Evolutionary conservation across 192 early-diverging fungal genomes (phyloP), one percentile per base, ranked within the genome.

Genomic region (Umbelopsis isabellina): DNA sequence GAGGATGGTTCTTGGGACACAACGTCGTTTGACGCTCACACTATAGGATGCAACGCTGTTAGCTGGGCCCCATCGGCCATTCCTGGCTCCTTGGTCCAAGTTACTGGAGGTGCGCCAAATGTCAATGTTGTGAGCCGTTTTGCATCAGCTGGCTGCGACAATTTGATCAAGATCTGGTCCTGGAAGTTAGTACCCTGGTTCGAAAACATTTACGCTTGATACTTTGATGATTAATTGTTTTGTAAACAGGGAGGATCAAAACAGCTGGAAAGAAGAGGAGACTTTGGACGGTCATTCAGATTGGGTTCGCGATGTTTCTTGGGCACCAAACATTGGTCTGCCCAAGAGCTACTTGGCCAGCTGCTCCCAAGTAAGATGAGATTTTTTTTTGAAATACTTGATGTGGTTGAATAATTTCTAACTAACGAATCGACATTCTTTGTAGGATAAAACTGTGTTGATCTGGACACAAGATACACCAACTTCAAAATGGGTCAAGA

Each of bases 261-360:
- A 90, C 76, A 75, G 80, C 2, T 97, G 91, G 88, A 92, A 91
- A 68, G 90, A 94, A 71, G 90, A 93, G 50, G 86, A 86, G 9
- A 85, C 80, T 8, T 85, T 99, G 46, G 91, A 96, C 55, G 94
- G 93, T 8, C 98, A 99, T 78, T 84, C 90, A 30, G 97, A 99
- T 78, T 99, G 98, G 98, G 96, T 99, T 16, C 88, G 98, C 23
- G 98, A 99, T 80, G 93, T 99, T 48, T 91, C 96, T 11, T 99
- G 91, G 83, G 97, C 98, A 33, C 98, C 98, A 22, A 96, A 91
- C 77, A 87, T 98, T 73, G 98, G 98, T 1, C 84, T 97, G 5
- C 89, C 94, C 41, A 89, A 88, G 79, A 93, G 83, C 69, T 94
- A 94, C 75, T 81, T 99, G 46, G 98, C 98, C 11, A 91, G 88